phyloP scores from a whole-genome alignment of 306 rosid genomes.

The Ammopiptanthus mongolicus region DNA sequence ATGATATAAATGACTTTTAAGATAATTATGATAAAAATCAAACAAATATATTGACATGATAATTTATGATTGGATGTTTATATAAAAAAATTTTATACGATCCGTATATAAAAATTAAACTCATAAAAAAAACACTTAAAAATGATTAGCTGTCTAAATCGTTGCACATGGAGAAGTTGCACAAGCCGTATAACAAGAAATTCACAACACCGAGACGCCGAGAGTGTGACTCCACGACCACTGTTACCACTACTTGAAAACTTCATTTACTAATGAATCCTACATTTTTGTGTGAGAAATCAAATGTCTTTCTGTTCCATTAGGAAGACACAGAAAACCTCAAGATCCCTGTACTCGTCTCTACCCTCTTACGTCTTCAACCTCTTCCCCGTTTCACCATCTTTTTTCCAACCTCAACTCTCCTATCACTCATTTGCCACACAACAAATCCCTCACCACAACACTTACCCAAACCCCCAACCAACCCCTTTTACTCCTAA shows the following conservation, averaged over 20 bases:
- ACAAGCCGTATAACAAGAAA: too few relatives aligned
- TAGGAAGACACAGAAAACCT: slow-evolving; percentile 19
- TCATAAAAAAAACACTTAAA: too few relatives aligned
- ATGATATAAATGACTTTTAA: too few relatives aligned
- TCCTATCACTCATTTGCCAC: slow-evolving; percentile 24
- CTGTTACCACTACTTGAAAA: background rate
- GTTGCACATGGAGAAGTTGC: too few relatives aligned
- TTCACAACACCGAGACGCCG: too few relatives aligned
- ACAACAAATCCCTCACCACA: slow-evolving; percentile 19
- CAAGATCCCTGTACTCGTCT: slow-evolving; percentile 15
- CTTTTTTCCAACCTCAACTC: background rate
- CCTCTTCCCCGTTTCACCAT: slow-evolving; percentile 7
- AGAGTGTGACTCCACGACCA: too few relatives aligned
- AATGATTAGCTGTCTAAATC: too few relatives aligned
- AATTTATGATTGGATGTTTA: too few relatives aligned
- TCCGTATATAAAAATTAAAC: too few relatives aligned
- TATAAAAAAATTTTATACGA: too few relatives aligned
- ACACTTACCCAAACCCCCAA: background rate
- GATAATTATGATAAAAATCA: too few relatives aligned
- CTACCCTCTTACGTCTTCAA: background rate
- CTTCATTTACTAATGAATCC: background rate
- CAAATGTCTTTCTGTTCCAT: slow-evolving; percentile 38
- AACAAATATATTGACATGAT: too few relatives aligned
- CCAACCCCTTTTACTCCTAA: background rate
- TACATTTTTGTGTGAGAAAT: background rate